Conservation (phyloP, 495 filamentous ascomycete genomes). For the Oleoguttula mirabilis region DNA sequence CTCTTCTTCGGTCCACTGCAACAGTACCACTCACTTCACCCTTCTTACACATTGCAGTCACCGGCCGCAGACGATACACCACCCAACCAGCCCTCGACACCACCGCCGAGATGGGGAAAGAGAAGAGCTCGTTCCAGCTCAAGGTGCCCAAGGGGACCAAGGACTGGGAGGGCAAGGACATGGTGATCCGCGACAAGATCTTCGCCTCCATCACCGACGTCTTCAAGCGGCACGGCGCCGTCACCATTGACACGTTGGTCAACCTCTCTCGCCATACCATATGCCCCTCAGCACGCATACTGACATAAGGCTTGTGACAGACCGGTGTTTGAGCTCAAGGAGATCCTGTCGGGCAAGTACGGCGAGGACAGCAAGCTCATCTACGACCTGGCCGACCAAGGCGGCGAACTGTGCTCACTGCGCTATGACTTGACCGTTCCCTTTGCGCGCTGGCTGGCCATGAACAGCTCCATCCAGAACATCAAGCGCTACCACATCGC, state of each 20-base stretch:
- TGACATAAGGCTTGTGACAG: conserved; percentile 5
- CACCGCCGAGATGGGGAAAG: conserved; percentile 19
- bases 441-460: conserved; percentile 76
- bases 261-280: too few species aligned
- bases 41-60: too few species aligned
- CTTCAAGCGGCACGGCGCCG: conserved; percentile 81
- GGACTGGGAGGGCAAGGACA: conserved; percentile 50
- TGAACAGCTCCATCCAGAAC: conserved; percentile 59
- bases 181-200: conserved; percentile 71
- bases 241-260: conserved; percentile 62
- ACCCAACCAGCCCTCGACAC: not conserved
- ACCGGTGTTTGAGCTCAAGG: conserved; percentile 56
- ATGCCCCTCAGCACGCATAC: too few species aligned
- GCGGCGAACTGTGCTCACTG: conserved; percentile 71
- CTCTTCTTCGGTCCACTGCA: too few species aligned
- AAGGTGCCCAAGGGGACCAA: conserved; percentile 25
- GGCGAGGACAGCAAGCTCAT: conserved; percentile 87
- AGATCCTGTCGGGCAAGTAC: conserved; percentile 78
- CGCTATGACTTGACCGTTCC: conserved; percentile 91
- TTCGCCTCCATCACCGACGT: conserved; percentile 71
- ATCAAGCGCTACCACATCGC: conserved; percentile 86
- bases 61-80: not conserved
- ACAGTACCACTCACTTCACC: too few species aligned
- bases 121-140: conserved; percentile 19
- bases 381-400: conserved; percentile 78